Evolutionary conservation across 768 basidiomycete genomes (phyloP), one percentile per base, ranked within the genome.

Genomic region (Pleurotus giganteus): DNA sequence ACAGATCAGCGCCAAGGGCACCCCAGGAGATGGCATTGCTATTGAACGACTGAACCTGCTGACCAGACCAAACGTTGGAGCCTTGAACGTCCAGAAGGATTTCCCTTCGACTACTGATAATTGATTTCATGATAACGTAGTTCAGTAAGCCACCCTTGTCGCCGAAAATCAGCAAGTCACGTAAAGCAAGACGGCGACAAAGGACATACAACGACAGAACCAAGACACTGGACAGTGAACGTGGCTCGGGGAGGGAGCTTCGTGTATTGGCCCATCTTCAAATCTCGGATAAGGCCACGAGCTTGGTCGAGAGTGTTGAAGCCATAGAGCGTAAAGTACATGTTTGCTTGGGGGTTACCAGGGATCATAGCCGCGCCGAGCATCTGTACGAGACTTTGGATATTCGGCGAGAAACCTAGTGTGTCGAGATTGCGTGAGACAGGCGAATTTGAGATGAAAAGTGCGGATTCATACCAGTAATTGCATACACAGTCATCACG

Each of bases 201-300:
- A 8, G 17, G 60, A 61, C 74, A 57, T 51, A 80, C 84, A 29
- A 86, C 68, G 39, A 87, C 66, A 4, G 83, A 80, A 1, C 86
- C 84, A 43, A 77, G 50, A 28, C 72, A 74, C 61, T 86, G 84
- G 5, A 82, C 81, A 17, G 76, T 72, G 66, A 88, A 86, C 2
- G 85, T 81, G 29, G 78, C 78, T 7, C 84, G 81, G 42, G 85
- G 85, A 32, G 85, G 82, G 37, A 87, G 74, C 68, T 86, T 86
- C 21, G 77, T 75, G 61, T 77, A 72, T 63, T 76, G 75, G 29
- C 70, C 73, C 69, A 81, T 77, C 63, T 85, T 86, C 6, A 85
- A 70, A 60, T 86, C 84, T 21, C 81, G 74, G 42, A 84, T 75
- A n/a, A 85, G 69, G 1, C 78, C 70, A 49, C 66, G 66, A 31